A percentile compares a stretch with the other conserved stretches of the same genome.
phyloP scores from a whole-genome alignment of 495 filamentous ascomycete genomes.

The Endocarpon pusillum region DNA sequence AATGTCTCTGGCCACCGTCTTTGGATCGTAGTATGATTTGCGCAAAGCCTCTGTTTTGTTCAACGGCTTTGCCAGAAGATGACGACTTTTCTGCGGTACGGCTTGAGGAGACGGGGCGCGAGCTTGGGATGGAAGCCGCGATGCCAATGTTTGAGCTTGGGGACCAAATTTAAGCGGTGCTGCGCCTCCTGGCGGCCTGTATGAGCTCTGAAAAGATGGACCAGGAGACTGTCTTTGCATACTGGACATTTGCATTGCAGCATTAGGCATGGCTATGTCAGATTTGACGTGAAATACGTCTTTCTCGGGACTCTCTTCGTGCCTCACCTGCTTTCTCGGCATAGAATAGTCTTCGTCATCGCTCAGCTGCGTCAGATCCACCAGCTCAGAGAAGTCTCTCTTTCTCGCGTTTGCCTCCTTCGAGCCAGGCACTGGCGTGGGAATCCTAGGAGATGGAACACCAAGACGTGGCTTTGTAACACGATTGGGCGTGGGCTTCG shows the following conservation, averaged over 20 bases:
- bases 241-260: neutral
- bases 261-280: neutral
- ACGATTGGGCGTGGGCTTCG: neutral
- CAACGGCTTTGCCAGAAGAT: slow-evolving; percentile 24
- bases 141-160: neutral
- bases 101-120: neutral
- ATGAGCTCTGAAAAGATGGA: no score
- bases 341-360: slow-evolving; percentile 22
- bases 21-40: slow-evolving; percentile 34
- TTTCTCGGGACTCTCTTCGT: neutral
- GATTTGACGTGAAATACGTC: no score
- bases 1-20: slow-evolving; percentile 50
- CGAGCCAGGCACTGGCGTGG: slow-evolving; percentile 1
- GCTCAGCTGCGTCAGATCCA: slow-evolving; percentile 26
- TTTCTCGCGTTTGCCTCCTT: slow-evolving; percentile 23
- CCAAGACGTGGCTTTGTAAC: slow-evolving; percentile 1
- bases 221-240: no score
- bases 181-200: no score
- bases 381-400: slow-evolving; percentile 28
- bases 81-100: slow-evolving; percentile 7
- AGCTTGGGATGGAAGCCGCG: neutral
- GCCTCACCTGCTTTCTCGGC: neutral
- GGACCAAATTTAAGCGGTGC: no score
- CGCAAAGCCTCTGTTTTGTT: slow-evolving; percentile 26
- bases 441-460: slow-evolving; percentile 1